These are phyloP conservation scores for Cryptosporidium viatorum DNA, from an alignment of 169 alveolate species.

Conservation along the genomic window DNA sequence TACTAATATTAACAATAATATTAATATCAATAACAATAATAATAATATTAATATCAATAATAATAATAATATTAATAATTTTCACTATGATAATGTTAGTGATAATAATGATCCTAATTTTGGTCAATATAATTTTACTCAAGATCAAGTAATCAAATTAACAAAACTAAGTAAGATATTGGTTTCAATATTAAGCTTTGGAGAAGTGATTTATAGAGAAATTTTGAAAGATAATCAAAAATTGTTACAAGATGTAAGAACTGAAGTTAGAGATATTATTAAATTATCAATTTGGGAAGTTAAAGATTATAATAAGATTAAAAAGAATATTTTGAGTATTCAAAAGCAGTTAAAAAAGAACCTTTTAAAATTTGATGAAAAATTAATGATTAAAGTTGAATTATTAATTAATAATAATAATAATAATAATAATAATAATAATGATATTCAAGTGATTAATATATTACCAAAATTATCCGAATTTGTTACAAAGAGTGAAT, in stretches of 20 bases:
- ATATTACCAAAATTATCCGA: conserved; percentile 13
- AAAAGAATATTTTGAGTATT: neutral
- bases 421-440: neutral
- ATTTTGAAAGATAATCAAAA: conserved; percentile 5
- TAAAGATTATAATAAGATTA: conserved; percentile 18
- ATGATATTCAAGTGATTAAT: neutral
- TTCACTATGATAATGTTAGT: too few species aligned
- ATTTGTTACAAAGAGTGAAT: neutral
- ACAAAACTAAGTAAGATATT: conserved; percentile 10
- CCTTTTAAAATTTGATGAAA: conserved; percentile 31
- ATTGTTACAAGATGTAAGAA: neutral
- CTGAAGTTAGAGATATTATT: conserved; percentile 31
- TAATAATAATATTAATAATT: too few species aligned
- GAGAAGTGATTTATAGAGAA: neutral
- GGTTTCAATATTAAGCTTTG: neutral
- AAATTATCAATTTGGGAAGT: conserved; percentile 60
- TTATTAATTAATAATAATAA: neutral
- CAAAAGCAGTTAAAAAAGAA: conserved; percentile 40
- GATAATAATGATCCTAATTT: too few species aligned
- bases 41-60: too few species aligned
- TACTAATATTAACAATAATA: too few species aligned
- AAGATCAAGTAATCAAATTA: neutral
- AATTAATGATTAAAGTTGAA: neutral
- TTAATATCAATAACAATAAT: too few species aligned
- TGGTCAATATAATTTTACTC: neutral